Percentiles rank a stretch among this genome's conserved stretches.
Evolutionary conservation across 1,284 basidiomycete species (phyloP).

Genomic region (Malassezia sympodialis): DNA sequence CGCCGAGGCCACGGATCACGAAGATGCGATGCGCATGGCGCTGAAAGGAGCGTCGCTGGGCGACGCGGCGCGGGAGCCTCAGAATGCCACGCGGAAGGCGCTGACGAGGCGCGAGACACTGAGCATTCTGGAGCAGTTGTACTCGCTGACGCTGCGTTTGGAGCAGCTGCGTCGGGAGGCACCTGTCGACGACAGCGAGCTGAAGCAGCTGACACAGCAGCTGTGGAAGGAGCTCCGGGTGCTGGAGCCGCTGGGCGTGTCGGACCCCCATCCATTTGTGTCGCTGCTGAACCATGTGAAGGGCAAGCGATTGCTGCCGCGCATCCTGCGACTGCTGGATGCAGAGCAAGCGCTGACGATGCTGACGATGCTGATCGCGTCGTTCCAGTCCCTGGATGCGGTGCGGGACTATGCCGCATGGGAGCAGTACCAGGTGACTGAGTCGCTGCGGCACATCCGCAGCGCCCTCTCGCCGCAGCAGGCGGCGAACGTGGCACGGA

Average conservation of each 20-base stretch:
- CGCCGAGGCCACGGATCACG: not conserved
- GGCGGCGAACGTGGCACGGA: constrained; percentile 61
- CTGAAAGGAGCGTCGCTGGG: constrained; percentile 36
- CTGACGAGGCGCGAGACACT: constrained; percentile 69
- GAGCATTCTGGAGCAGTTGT: constrained; percentile 71
- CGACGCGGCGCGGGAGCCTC: constrained; percentile 59
- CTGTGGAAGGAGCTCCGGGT: constrained; percentile 76
- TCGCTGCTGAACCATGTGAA: constrained; percentile 78
- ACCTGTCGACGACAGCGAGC: constrained; percentile 49
- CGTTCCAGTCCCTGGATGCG: constrained; percentile 76
- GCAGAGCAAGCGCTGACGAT: constrained; percentile 72
- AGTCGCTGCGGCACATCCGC: constrained; percentile 10
- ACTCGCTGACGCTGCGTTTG: constrained; percentile 70
- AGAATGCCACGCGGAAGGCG: constrained; percentile 48
- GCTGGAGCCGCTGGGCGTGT: constrained; percentile 80
- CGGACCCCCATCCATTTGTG: constrained; percentile 95
- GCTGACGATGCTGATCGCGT: constrained; percentile 82
- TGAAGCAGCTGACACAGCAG: constrained; percentile 22
- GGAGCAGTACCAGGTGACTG: constrained; percentile 16
- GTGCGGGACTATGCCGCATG: constrained; percentile 21
- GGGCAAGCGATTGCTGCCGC: constrained; percentile 82
- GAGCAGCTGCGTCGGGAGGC: constrained; percentile 77
- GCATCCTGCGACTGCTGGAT: constrained; percentile 75
- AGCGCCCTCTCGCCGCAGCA: constrained; percentile 16
- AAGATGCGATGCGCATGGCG: constrained; percentile 38